Conservation (phyloP, 139 green algal species). For the Gonium pectorale region DNA sequence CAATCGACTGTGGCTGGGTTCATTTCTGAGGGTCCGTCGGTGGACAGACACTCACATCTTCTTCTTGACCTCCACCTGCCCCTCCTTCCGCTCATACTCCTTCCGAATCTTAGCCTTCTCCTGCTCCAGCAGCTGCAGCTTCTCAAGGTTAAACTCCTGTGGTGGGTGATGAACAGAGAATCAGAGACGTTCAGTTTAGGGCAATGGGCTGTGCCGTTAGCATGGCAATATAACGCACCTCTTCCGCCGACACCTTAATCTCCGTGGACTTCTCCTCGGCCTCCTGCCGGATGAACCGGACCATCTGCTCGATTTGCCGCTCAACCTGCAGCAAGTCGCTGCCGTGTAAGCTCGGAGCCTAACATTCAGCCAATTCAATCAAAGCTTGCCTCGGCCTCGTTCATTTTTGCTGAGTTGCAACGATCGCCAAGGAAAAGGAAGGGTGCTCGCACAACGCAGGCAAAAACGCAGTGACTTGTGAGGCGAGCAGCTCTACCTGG, state of each 20-base stretch:
- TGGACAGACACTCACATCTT: slow-evolving; percentile 86
- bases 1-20: no score
- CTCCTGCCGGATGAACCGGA: slow-evolving; percentile 98
- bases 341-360: background rate
- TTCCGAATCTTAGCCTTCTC: slow-evolving; percentile 96
- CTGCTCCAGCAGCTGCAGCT: slow-evolving; percentile 95
- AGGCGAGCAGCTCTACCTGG: no score
- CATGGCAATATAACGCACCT: no score
- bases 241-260: slow-evolving; percentile 95
- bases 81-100: slow-evolving; percentile 96
- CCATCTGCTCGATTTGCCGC: slow-evolving; percentile 95
- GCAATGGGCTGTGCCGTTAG: no score
- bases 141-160: slow-evolving; percentile 98
- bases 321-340: slow-evolving; percentile 71
- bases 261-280: slow-evolving; percentile 98
- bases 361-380: background rate
- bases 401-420: slow-evolving; percentile 53
- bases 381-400: slow-evolving; percentile 50
- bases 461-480: no score
- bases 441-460: no score
- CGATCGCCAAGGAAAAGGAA: no score
- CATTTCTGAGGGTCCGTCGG: background rate
- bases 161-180: no score
- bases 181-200: no score
- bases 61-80: slow-evolving; percentile 96